These are phyloP conservation scores for Aegilops sharonensis DNA, from an alignment of 176 grass and related monocot species.

Conservation along the genomic window DNA sequence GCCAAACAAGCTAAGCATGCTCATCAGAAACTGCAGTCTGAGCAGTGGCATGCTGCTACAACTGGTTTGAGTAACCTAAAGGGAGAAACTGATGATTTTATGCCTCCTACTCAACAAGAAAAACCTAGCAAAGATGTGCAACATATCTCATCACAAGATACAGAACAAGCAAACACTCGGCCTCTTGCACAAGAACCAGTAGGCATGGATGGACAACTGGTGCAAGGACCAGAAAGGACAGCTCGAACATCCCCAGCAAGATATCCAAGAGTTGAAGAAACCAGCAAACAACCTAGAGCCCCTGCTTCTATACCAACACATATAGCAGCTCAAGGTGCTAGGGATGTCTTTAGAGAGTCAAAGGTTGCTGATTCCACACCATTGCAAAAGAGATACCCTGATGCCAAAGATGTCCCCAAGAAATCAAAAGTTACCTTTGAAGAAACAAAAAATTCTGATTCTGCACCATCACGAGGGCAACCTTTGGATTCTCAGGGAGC, in stretches of 20 bases:
- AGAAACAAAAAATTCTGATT: neutral
- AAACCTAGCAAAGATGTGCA: slow-evolving; percentile 24
- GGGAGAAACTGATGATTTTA: slow-evolving; percentile 16
- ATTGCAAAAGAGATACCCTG: slow-evolving; percentile 11
- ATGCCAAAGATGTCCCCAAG: neutral
- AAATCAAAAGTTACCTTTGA: slow-evolving; percentile 14
- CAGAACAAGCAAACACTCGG: slow-evolving; percentile 18
- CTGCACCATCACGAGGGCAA: neutral
- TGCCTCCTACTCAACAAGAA: slow-evolving; percentile 19
- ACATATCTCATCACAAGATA: slow-evolving; percentile 29
- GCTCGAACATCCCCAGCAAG: slow-evolving; percentile 6
- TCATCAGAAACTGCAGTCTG: slow-evolving; percentile 2
- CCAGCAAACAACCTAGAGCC: slow-evolving; percentile 9
- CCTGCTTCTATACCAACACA: neutral
- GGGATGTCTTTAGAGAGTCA: neutral
- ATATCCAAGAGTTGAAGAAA: slow-evolving; percentile 15
- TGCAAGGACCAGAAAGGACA: slow-evolving; percentile 13
- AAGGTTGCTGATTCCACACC: slow-evolving; percentile 11
- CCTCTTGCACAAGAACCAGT: slow-evolving; percentile 30
- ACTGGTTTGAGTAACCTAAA: slow-evolving; percentile 20
- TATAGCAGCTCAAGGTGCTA: slow-evolving; percentile 26
- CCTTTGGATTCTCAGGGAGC: neutral
- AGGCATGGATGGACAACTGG: slow-evolving; percentile 8
- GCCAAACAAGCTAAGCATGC: slow-evolving; percentile 8
- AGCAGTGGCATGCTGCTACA: slow-evolving; percentile 22